These are phyloP conservation scores for Ophiostoma triangulosporum DNA, from an alignment of 2,329 filamentous ascomycete species.

Conservation along the genomic window DNA sequence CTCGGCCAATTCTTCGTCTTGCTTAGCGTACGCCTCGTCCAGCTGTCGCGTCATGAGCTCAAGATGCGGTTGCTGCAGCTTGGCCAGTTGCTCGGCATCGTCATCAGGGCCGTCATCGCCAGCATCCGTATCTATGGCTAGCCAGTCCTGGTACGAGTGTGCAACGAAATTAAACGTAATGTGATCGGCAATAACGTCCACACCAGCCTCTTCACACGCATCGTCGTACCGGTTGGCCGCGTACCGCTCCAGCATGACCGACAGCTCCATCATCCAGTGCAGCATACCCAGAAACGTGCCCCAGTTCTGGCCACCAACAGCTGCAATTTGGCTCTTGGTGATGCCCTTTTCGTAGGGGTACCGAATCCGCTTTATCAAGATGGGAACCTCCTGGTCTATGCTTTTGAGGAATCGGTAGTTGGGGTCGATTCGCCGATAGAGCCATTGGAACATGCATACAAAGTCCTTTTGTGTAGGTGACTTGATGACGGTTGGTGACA, in stretches of 20 bases:
- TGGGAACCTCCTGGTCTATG: constrained; percentile 89
- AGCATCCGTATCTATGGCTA: constrained; percentile 81
- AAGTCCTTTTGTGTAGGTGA: constrained; percentile 98
- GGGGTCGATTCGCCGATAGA: constrained; percentile 92
- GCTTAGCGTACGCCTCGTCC: constrained; percentile 70
- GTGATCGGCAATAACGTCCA: constrained; percentile 77
- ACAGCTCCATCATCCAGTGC: constrained; percentile 98
- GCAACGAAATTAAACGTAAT: constrained; percentile 92
- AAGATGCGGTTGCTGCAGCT: constrained; percentile 68
- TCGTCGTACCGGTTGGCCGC: constrained; percentile 70
- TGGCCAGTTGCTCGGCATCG: constrained; percentile 63
- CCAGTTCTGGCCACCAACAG: constrained; percentile 96
- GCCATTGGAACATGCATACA: constrained; percentile 93
- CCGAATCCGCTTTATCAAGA: constrained; percentile 80
- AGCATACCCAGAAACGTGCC: constrained; percentile 83
- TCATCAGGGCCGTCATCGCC: constrained; percentile 59
- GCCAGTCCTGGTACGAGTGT: constrained; percentile 83
- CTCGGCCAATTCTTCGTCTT: constrained; percentile 68
- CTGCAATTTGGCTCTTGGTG: constrained; percentile 88
- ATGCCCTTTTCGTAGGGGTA: constrained; percentile 95
- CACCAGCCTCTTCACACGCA: constrained; percentile 73
- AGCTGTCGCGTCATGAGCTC: constrained; percentile 81
- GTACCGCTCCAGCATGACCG: constrained; percentile 84
- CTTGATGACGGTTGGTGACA: constrained; percentile 83
- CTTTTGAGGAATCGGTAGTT: constrained; percentile 86